Evolutionary conservation across 176 grass and related monocot species (phyloP).

Genomic region (Melocanna baccifera): DNA sequence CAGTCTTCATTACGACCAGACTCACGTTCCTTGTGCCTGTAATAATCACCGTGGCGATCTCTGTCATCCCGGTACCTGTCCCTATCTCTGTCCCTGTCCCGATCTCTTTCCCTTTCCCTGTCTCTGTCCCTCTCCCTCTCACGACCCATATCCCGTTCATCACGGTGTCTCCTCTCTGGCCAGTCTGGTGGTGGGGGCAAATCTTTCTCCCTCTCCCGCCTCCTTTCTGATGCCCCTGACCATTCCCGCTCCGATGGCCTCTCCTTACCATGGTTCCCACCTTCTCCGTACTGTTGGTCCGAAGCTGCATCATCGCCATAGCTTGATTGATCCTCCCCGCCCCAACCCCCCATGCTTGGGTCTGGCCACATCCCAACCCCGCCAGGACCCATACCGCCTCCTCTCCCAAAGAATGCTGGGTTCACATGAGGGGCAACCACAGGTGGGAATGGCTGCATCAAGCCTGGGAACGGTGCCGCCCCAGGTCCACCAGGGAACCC

Average conservation of each 20-base stretch:
- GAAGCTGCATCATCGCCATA: slow-evolving; percentile 85
- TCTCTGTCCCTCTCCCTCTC: slow-evolving; percentile 65
- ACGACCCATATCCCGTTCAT: slow-evolving; percentile 57
- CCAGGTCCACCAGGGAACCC: slow-evolving; percentile 70
- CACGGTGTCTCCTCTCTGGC: slow-evolving; percentile 52
- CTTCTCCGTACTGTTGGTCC: slow-evolving; percentile 77
- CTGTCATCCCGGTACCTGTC: slow-evolving; percentile 71
- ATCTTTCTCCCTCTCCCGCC: slow-evolving; percentile 71
- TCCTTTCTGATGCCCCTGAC: slow-evolving; percentile 58
- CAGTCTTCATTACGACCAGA: slow-evolving; percentile 64
- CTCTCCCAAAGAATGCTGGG: slow-evolving; percentile 72
- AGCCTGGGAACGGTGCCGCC: slow-evolving; percentile 53
- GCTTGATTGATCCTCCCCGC: slow-evolving; percentile 73
- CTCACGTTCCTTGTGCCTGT: slow-evolving; percentile 63
- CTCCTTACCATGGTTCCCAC: slow-evolving; percentile 68
- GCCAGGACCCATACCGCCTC: slow-evolving; percentile 47
- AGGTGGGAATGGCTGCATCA: slow-evolving; percentile 71
- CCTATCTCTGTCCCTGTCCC: slow-evolving; percentile 49
- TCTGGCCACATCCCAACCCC: slow-evolving; percentile 77
- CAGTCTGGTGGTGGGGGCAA: slow-evolving; percentile 49
- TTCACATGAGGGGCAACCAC: slow-evolving; percentile 83
- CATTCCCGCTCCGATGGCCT: slow-evolving; percentile 62
- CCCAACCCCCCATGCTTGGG: slow-evolving; percentile 68
- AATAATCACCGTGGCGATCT: slow-evolving; percentile 54
- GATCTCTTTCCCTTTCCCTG: slow-evolving; percentile 54